Base-by-base conservation (phyloP, 2,329 filamentous ascomycete genomes). In the Ophiocordyceps camponoti-rufipedis region DNA sequence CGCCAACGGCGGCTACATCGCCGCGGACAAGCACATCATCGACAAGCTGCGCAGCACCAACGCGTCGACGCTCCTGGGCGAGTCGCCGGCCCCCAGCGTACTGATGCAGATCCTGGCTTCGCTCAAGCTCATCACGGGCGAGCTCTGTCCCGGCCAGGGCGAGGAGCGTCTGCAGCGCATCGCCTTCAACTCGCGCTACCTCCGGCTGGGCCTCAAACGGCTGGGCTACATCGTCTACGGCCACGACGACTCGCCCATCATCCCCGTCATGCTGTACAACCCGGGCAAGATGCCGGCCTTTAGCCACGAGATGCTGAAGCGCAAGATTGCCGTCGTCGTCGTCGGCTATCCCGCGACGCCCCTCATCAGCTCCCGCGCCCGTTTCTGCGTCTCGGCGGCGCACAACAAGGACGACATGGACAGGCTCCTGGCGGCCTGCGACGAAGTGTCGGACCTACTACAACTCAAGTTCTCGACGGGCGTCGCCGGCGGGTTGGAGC, bases 371-470 rank as follows among this genome's bases (percentile, higher is more conserved):
- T 95, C 89, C 18, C 83, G 91, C 51, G 91, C 86, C 44, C 83
- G 91, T 43, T 95, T 98, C 75, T 98, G 91, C 60, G 79, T 98
- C 45, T 94, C 87, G 3, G 80, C 91, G 2, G 86, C 91, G 1
- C 91, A 98, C 69, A 98, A 93, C 65, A 98, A 98, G 70, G 91
- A 98, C 44, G 91, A 98, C 60, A 74, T 98, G 55, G 91, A 98
- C 62, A 80, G 89, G 43, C 68, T 98, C 48, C 69, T 98, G 44
- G 72, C 78, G 5, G 91, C 91, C 14, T 96, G 89, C 56, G 86
- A 96, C 58, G 85, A 96, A 62, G 79, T 95, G 47, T 88, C 89
- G 47, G 85, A 94, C 52, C 75, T 94, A 19, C 68, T 98, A 46
- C 88, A 96, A 64, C 73, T 98, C 59, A 96, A 95, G 68, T 95